Conservation (phyloP, 768 basidiomycete genomes). For the Russula earlei region DNA sequence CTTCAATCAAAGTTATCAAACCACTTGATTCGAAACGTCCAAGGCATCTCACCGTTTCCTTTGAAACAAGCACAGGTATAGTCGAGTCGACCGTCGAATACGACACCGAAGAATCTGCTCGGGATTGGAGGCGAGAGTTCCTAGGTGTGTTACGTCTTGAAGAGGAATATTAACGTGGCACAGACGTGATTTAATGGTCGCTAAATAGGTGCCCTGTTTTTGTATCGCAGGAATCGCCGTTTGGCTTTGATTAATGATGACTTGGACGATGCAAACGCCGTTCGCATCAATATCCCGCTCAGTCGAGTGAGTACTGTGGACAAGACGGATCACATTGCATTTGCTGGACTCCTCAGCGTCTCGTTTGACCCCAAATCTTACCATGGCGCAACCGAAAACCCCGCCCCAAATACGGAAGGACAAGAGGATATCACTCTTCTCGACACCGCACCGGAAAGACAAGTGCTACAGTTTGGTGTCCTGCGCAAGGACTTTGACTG, state of each 20-base stretch:
- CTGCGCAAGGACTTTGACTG: conserved; percentile 5
- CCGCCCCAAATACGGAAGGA: neutral
- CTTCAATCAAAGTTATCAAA: conserved; percentile 35
- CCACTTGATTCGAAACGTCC: conserved; percentile 38
- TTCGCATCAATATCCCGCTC: conserved; percentile 40
- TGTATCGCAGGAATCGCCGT: conserved; percentile 36
- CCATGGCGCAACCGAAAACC: neutral
- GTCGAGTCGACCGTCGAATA: conserved; percentile 35
- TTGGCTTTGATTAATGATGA: conserved; percentile 26
- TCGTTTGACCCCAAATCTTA: conserved; percentile 7
- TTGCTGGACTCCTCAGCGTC: conserved; percentile 19
- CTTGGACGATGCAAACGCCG: conserved; percentile 29
- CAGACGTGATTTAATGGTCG: neutral
- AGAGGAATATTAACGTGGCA: neutral
- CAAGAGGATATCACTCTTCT: neutral
- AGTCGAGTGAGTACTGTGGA: conserved; percentile 29
- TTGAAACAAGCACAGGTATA: conserved; percentile 26
- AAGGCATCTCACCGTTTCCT: conserved; percentile 30
- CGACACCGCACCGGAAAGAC: conserved; percentile 7
- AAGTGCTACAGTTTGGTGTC: conserved; percentile 16
- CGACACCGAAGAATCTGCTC: conserved; percentile 47
- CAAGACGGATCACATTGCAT: conserved; percentile 17
- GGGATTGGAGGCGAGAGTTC: conserved; percentile 42
- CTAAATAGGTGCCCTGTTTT: conserved; percentile 35
- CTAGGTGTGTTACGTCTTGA: conserved; percentile 26